These are phyloP conservation scores for Theobroma grandiflorum DNA, from an alignment of 441 rosid genomes.

Conservation along the genomic window DNA sequence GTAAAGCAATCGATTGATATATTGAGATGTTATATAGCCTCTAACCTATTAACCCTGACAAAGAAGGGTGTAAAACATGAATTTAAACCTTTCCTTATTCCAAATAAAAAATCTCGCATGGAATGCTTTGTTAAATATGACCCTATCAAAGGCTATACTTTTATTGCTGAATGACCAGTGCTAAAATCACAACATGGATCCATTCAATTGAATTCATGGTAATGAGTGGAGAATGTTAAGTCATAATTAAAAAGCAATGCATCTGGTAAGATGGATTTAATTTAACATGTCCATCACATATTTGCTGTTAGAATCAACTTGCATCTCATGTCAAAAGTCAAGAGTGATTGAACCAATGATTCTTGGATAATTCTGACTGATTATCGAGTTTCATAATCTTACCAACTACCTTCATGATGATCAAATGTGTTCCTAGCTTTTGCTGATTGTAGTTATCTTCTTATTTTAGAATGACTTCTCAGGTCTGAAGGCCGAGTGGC, in stretches of 20 bases:
- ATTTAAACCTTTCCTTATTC: not conserved
- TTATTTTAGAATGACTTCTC: not conserved
- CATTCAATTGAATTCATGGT: not conserved
- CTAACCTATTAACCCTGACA: not conserved
- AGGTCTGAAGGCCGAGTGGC: not conserved
- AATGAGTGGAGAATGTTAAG: not conserved
- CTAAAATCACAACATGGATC: not conserved
- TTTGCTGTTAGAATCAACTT: not conserved
- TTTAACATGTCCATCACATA: not conserved
- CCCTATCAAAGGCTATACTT: not conserved
- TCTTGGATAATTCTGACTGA: constrained; percentile 8
- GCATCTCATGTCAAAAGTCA: not conserved
- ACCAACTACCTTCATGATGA: not conserved
- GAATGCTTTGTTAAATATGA: no score
- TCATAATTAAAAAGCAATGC: not conserved
- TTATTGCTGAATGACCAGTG: not conserved
- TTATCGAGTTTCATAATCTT: not conserved
- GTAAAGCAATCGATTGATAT: not conserved
- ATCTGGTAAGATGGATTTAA: not conserved
- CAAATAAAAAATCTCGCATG: no score
- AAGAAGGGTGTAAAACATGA: no score
- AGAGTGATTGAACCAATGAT: constrained; percentile 10
- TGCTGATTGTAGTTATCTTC: not conserved
- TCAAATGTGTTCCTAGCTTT: not conserved
- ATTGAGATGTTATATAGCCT: not conserved